Percentiles rank a stretch among this genome's conserved stretches.
These are phyloP conservation scores for Boehmeria nivea DNA, from an alignment of 306 rosid genomes.

Conservation along the genomic window DNA sequence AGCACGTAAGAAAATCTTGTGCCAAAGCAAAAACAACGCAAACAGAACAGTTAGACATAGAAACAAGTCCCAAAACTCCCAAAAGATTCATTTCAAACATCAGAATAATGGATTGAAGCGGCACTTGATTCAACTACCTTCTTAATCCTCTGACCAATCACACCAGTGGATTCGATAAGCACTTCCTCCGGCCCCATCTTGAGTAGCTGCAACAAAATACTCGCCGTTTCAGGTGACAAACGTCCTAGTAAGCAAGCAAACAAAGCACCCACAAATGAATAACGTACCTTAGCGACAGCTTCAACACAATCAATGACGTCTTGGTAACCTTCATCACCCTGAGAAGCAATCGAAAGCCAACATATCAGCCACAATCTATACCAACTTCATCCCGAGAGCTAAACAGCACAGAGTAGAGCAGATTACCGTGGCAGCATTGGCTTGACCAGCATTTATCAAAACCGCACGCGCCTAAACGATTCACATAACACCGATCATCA, in stretches of 20 bases:
- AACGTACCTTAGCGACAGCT: conserved; percentile 59
- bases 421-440: conserved; percentile 87
- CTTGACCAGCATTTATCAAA: conserved; percentile 94
- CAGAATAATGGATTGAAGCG: not conserved
- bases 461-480: conserved; percentile 79
- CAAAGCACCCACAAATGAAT: not conserved
- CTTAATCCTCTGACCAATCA: conserved; percentile 85
- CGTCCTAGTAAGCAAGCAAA: not conserved
- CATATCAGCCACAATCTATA: conserved; percentile 13
- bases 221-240: not conserved
- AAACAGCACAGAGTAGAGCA: not conserved
- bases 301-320: conserved; percentile 61
- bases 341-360: conserved; percentile 21
- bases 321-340: conserved; percentile 90
- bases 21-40: conserved; percentile 11
- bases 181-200: conserved; percentile 64
- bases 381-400: not conserved
- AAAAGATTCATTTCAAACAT: conserved; percentile 17
- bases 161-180: conserved; percentile 85
- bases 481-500: conserved; percentile 20
- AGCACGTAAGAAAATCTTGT: conserved; percentile 10
- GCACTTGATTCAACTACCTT: conserved; percentile 43
- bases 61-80: conserved; percentile 8
- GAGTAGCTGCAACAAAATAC: conserved; percentile 48
- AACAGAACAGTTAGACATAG: no score